Conservation (phyloP, 768 basidiomycete genomes). For the Dioszegia hungarica region DNA sequence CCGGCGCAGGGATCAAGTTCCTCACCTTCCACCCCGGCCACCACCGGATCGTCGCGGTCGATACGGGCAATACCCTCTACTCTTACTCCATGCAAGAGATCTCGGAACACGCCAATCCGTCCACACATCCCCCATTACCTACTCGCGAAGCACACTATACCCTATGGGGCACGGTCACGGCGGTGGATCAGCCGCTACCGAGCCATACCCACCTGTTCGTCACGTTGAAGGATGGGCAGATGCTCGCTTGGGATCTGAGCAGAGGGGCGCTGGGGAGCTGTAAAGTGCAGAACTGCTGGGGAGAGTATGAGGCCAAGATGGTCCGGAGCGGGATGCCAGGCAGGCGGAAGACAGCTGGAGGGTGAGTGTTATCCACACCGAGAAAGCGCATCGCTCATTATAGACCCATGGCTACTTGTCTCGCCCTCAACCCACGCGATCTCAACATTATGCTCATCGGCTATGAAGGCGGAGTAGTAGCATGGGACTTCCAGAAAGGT, state of each 20-base stretch:
- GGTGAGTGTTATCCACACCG: constrained; percentile 31
- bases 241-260: constrained; percentile 71
- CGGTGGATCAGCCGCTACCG: constrained; percentile 38
- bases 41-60: constrained; percentile 30
- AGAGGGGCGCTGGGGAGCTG: constrained; percentile 65
- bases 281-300: constrained; percentile 71
- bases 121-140: constrained; percentile 35
- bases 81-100: constrained; percentile 29
- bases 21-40: constrained; percentile 32
- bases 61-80: constrained; percentile 31
- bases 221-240: constrained; percentile 57
- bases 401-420: constrained; percentile 60
- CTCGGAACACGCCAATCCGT: constrained; percentile 30
- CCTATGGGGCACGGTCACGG: constrained; percentile 34
- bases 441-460: constrained; percentile 67
- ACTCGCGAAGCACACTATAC: constrained; percentile 29
- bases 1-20: constrained; percentile 19
- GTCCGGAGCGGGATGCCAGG: constrained; percentile 51
- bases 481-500: constrained; percentile 50
- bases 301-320: constrained; percentile 61
- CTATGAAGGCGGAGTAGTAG: constrained; percentile 57
- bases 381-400: constrained; percentile 3
- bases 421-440: constrained; percentile 66
- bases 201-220: constrained; percentile 53
- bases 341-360: constrained; percentile 34